Percentiles rank a stretch among this genome's conserved stretches.
phyloP scores from a whole-genome alignment of 2,329 filamentous ascomycete genomes.

The Penicillium sclerotiorum region DNA sequence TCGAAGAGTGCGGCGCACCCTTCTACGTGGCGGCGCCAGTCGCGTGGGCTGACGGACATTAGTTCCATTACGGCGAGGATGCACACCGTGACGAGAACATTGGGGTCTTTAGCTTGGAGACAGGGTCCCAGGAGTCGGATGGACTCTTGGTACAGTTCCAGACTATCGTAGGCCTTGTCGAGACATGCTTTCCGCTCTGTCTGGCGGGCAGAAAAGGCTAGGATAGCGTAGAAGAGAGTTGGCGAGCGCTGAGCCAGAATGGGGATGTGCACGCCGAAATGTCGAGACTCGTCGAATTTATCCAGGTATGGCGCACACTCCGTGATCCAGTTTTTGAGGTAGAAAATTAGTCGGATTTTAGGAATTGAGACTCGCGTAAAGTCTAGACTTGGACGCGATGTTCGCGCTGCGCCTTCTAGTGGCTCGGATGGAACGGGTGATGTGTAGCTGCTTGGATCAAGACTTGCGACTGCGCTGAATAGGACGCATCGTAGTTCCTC shows the following conservation, averaged over 20 bases:
- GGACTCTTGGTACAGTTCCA: slow-evolving; percentile 55
- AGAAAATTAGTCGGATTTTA: slow-evolving; percentile 38
- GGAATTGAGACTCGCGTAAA: slow-evolving; percentile 34
- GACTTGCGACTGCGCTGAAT: slow-evolving; percentile 47
- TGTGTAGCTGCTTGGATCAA: slow-evolving; percentile 40
- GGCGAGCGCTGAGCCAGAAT: slow-evolving; percentile 50
- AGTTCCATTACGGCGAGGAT: slow-evolving; percentile 58
- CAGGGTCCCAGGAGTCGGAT: slow-evolving; percentile 51
- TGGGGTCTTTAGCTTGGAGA: slow-evolving; percentile 50
- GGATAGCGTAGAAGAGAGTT: slow-evolving; percentile 52
- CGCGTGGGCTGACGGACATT: slow-evolving; percentile 49
- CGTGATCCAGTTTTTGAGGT: slow-evolving; percentile 45
- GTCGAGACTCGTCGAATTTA: slow-evolving; percentile 56
- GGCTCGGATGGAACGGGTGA: slow-evolving; percentile 31
- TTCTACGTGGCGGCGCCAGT: slow-evolving; percentile 58
- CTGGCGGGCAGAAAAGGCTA: slow-evolving; percentile 56
- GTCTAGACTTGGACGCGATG: slow-evolving; percentile 21
- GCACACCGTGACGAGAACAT: slow-evolving; percentile 55
- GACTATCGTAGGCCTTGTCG: slow-evolving; percentile 49
- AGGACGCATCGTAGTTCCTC: slow-evolving; percentile 47
- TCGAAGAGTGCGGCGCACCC: slow-evolving; percentile 57
- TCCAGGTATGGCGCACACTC: slow-evolving; percentile 48
- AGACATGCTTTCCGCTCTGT: slow-evolving; percentile 52
- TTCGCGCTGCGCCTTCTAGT: slow-evolving; percentile 12
- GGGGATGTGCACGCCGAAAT: slow-evolving; percentile 55